Percentiles rank a stretch among this genome's conserved stretches.
Conservation (phyloP, 164 flowering plant species). For the Sextonia rubra region DNA sequence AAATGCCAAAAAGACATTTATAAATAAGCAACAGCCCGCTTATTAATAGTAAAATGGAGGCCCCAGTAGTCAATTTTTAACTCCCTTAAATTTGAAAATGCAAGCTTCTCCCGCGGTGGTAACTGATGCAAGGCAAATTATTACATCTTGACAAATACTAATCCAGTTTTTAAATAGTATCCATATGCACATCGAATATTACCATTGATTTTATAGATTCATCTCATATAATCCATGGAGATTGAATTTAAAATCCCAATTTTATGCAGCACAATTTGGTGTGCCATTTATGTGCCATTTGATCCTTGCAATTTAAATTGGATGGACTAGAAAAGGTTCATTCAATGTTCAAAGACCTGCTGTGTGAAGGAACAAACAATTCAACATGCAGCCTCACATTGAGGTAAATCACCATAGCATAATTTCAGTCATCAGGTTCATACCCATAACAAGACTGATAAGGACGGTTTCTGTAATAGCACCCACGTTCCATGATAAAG, state of each 20-base stretch:
- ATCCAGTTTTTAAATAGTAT: background rate
- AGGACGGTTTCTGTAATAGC: background rate
- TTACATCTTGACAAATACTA: background rate
- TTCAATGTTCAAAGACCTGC: background rate
- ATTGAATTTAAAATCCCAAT: background rate
- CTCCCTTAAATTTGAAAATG: background rate
- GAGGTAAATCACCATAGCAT: background rate
- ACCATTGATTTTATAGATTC: background rate
- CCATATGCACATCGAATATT: background rate
- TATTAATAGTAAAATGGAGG: background rate
- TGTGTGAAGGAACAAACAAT: background rate
- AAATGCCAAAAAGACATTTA: background rate
- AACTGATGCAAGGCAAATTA: background rate
- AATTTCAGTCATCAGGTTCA: background rate
- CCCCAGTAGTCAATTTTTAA: background rate
- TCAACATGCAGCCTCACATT: background rate
- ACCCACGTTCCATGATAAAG: constrained; percentile 4
- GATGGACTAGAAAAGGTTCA: background rate
- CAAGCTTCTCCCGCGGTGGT: background rate
- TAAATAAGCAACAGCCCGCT: background rate
- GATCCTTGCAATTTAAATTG: background rate
- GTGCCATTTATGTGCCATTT: background rate
- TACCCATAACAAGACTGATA: background rate
- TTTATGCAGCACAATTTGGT: background rate
- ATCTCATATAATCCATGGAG: background rate